These are phyloP conservation scores for Eleusine coracana DNA, from an alignment of 176 grass and related monocot species.

Conservation along the genomic window DNA sequence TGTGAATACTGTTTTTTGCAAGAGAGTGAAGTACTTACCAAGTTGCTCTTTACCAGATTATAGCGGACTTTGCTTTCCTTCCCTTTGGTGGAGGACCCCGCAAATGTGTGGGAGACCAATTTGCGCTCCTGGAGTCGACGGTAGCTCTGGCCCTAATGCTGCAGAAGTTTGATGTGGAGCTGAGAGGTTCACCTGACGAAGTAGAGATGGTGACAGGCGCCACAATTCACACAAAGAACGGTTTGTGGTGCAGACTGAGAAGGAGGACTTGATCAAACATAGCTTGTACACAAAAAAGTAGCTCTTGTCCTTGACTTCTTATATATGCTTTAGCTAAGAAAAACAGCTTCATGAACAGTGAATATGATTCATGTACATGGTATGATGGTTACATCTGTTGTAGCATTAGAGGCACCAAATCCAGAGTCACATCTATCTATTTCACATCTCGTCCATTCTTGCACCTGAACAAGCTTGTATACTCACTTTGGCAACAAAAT, in stretches of 20 bases:
- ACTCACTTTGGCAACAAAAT: conserved; percentile 10
- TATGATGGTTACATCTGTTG: neutral
- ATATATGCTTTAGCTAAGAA: conserved; percentile 2
- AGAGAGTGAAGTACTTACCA: neutral
- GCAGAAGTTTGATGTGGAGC: conserved; percentile 74
- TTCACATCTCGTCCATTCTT: conserved; percentile 9
- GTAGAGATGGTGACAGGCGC: conserved; percentile 90
- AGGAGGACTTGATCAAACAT: conserved; percentile 52
- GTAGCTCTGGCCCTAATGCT: conserved; percentile 69
- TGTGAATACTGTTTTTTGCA: neutral
- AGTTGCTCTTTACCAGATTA: conserved; percentile 64
- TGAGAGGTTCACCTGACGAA: conserved; percentile 72
- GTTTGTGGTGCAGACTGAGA: conserved; percentile 83
- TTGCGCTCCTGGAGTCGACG: conserved; percentile 83
- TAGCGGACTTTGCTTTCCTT: conserved; percentile 90
- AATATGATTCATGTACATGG: conserved; percentile 24
- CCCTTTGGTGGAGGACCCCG: conserved; percentile 88
- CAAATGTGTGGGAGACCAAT: conserved; percentile 90
- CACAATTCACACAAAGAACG: conserved; percentile 83
- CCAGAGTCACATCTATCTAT: neutral
- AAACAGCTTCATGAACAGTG: conserved; percentile 19
- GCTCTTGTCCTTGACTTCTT: conserved; percentile 40
- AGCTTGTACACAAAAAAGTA: conserved; percentile 35
- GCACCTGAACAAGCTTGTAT: conserved; percentile 14
- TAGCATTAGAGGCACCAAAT: conserved; percentile 31